Base-by-base conservation (phyloP, 2,329 filamentous ascomycete genomes). In the Fusarium floridanum region DNA sequence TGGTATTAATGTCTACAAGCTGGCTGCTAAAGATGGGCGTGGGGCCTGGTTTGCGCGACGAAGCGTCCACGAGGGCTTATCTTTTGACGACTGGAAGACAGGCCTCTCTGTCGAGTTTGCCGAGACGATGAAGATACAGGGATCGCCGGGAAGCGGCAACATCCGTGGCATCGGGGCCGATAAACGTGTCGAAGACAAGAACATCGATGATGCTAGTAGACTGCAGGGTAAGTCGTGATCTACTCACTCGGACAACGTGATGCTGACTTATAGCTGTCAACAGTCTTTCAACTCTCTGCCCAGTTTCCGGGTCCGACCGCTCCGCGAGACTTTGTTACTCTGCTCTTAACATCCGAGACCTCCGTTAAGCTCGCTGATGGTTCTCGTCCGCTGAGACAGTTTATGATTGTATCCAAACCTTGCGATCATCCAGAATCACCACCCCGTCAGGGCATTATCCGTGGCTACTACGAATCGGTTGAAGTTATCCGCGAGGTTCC, bases 241-340 rank as follows among this genome's bases (percentile, higher is more conserved):
- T 24, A 37, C 32, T 16, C 34, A 43, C 27, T 34, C 5, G 27
- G 61, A 53, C 32, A 34, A 48, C 41, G 66, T 73, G 39, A 76
- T 64, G 27, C 66, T 68, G 55, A 73, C 67, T 50, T 61, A 64
- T 68, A 72, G n/a, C 55, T 67, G 61, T 67, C 81, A 17, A 75
- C 81, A 91, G 94, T 98, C 6, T 97, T 94, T 79, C 92, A 96
- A 79, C 88, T 98, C 1, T 96, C 94, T 24, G 95, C 95, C 4
- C 93, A 97, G 80, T 98, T 98, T 77, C 95, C 95, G 0, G 94
- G 94, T 0, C 96, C 96, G 5, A 97, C 94, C 1, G 91, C 95
- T 3, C 93, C 96, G 1, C 88, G 96, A 82, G 96, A 98, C 80
- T 98, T 98, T 81, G 90, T 98, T 61, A 93, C 94, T 6, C 84